Conservation (phyloP, 192 early-diverging fungal species). For the Phlyctochytrium bullatum region DNA sequence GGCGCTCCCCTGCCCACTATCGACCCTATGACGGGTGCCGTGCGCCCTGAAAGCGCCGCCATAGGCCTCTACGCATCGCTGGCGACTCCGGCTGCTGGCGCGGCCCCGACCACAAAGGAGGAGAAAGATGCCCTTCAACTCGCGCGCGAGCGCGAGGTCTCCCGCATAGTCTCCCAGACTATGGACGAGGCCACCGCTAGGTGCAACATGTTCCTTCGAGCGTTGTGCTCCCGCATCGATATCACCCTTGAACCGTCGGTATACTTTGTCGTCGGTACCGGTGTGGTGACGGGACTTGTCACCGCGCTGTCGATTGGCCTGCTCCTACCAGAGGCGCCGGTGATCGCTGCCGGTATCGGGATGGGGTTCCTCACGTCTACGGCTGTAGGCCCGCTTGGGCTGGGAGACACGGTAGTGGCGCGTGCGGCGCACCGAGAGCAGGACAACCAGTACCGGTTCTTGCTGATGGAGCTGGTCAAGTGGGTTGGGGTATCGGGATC, state of each 20-base stretch:
- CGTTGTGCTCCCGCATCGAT: slow-evolving; percentile 25
- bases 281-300: slow-evolving; percentile 30
- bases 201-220: slow-evolving; percentile 19
- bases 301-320: slow-evolving; percentile 29
- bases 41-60: slow-evolving; percentile 5
- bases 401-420: slow-evolving; percentile 26
- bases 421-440: slow-evolving; percentile 26
- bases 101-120: neutral
- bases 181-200: slow-evolving; percentile 26
- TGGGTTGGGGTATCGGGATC: slow-evolving; percentile 20
- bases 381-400: slow-evolving; percentile 25
- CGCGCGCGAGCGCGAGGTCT: slow-evolving; percentile 3
- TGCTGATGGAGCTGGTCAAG: slow-evolving; percentile 33
- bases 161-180: slow-evolving; percentile 11
- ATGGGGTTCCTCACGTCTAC: slow-evolving; percentile 31
- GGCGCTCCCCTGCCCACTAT: slow-evolving; percentile 7
- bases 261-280: slow-evolving; percentile 27
- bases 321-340: slow-evolving; percentile 27
- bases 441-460: slow-evolving; percentile 32
- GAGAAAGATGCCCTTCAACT: neutral
- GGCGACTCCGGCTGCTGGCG: neutral
- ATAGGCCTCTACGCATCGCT: no score
- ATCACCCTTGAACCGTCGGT: slow-evolving; percentile 27
- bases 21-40: slow-evolving; percentile 5
- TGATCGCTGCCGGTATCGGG: slow-evolving; percentile 32